These are phyloP conservation scores for Schizosaccharomyces osmophilus DNA, from an alignment of 805 yeast species.

Conservation along the genomic window DNA sequence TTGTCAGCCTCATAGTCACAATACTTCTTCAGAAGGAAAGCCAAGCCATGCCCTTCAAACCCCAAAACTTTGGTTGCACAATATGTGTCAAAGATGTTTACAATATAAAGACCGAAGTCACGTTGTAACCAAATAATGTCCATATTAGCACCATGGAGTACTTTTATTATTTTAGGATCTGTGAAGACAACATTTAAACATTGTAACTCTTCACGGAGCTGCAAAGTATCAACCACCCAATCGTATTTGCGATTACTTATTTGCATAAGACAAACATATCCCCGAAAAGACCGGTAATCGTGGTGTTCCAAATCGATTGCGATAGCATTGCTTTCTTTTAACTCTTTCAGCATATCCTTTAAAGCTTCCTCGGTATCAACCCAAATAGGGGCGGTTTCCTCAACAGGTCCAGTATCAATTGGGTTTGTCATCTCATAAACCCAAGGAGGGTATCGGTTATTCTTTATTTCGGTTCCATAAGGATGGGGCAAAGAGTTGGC, in stretches of 20 bases:
- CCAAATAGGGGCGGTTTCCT: constrained; percentile 30
- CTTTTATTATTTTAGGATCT: constrained; percentile 58
- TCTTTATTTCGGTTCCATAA: constrained; percentile 46
- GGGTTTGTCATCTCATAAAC: constrained; percentile 26
- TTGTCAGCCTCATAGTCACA: constrained; percentile 75
- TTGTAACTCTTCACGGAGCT: constrained; percentile 46
- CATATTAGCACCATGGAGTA: constrained; percentile 90
- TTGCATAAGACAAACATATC: constrained; percentile 82
- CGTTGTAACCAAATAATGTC: constrained; percentile 93
- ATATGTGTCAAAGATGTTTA: constrained; percentile 73
- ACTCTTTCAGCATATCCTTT: constrained; percentile 26
- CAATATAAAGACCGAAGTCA: constrained; percentile 77
- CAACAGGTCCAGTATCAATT: constrained; percentile 38
- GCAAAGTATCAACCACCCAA: constrained; percentile 67
- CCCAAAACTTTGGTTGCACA: constrained; percentile 68
- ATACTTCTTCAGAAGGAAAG: constrained; percentile 53
- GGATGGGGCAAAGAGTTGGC: constrained; percentile 23
- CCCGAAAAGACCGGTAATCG: constrained; percentile 71
- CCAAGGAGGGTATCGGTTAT: constrained; percentile 40
- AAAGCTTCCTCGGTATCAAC: constrained; percentile 37
- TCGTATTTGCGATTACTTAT: constrained; percentile 61
- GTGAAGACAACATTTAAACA: constrained; percentile 52
- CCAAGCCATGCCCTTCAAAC: constrained; percentile 60
- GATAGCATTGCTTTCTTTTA: constrained; percentile 31
- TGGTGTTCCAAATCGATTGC: constrained; percentile 95